A percentile compares a stretch with the other conserved stretches of the same genome.
phyloP scores from a whole-genome alignment of 2,329 filamentous ascomycete genomes.

The Shiraia bambusicola region DNA sequence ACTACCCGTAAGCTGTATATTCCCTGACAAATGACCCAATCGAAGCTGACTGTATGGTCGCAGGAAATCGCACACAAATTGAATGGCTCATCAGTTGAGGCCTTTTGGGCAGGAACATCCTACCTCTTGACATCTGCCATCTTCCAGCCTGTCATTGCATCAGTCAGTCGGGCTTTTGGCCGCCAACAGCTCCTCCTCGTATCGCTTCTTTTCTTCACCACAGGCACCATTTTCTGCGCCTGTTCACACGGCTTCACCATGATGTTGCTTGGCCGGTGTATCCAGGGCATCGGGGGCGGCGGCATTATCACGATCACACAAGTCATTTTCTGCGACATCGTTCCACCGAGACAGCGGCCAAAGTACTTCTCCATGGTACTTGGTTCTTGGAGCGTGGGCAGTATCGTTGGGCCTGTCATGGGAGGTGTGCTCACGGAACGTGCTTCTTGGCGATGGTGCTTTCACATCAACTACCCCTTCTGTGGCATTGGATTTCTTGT shows the following conservation, averaged over 20 bases:
- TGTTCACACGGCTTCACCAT: slow-evolving; percentile 37
- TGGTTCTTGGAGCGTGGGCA: slow-evolving; percentile 57
- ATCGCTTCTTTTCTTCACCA: slow-evolving; percentile 50
- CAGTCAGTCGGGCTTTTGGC: slow-evolving; percentile 53
- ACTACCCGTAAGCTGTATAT: slow-evolving; percentile 21
- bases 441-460: slow-evolving; percentile 62
- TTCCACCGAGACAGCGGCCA: slow-evolving; percentile 45
- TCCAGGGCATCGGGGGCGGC: slow-evolving; percentile 45
- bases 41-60: background rate
- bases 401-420: slow-evolving; percentile 50
- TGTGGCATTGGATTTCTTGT: slow-evolving; percentile 35
- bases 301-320: slow-evolving; percentile 46
- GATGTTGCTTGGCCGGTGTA: slow-evolving; percentile 38
- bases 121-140: slow-evolving; percentile 68
- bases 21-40: too few relatives aligned
- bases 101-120: slow-evolving; percentile 71
- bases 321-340: slow-evolving; percentile 50
- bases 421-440: slow-evolving; percentile 56
- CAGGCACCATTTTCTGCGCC: slow-evolving; percentile 50
- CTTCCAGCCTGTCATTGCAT: slow-evolving; percentile 53
- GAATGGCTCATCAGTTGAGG: slow-evolving; percentile 46
- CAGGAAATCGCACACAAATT: slow-evolving; percentile 29
- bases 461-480: slow-evolving; percentile 64
- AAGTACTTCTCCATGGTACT: slow-evolving; percentile 46
- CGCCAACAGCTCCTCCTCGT: slow-evolving; percentile 45